Conservation (phyloP, 805 yeast species). For the Candida fluviatilis region DNA sequence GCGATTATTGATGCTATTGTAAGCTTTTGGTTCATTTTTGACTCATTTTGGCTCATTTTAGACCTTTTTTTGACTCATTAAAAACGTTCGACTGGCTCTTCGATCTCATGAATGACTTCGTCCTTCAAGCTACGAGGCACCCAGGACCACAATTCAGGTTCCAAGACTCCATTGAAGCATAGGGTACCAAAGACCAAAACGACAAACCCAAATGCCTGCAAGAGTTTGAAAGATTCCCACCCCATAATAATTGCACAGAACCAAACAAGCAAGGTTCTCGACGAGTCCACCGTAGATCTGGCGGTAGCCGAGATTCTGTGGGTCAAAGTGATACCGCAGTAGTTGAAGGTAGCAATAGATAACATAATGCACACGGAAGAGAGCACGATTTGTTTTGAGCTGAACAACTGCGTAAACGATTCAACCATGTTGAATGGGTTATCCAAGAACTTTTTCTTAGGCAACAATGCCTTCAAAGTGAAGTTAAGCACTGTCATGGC, state of each 20-base stretch:
- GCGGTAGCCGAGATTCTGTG: slow-evolving; percentile 67
- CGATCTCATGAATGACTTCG: slow-evolving; percentile 24
- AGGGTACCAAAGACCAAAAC: slow-evolving; percentile 68
- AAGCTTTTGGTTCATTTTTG: too few species aligned
- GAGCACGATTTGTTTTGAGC: slow-evolving; percentile 38
- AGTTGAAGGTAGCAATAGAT: slow-evolving; percentile 69
- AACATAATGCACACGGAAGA: slow-evolving; percentile 65
- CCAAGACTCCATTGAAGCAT: slow-evolving; percentile 65
- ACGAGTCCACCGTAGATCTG: slow-evolving; percentile 74
- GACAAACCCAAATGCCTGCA: slow-evolving; percentile 63
- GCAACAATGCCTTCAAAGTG: slow-evolving; percentile 29
- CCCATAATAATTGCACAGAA: slow-evolving; percentile 62
- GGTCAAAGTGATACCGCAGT: slow-evolving; percentile 68
- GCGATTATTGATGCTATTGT: too few species aligned
- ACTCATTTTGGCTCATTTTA: too few species aligned
- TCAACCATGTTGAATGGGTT: slow-evolving; percentile 56
- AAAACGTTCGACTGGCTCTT: slow-evolving; percentile 22
- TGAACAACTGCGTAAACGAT: slow-evolving; percentile 47
- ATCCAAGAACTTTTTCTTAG: slow-evolving; percentile 31
- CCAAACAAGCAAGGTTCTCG: slow-evolving; percentile 76
- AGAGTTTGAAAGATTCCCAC: slow-evolving; percentile 65
- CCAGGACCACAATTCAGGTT: slow-evolving; percentile 44
- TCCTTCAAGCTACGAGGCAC: slow-evolving; percentile 33
- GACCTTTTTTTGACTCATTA: too few species aligned
- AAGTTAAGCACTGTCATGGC: slow-evolving; percentile 44